phyloP scores from a whole-genome alignment of 345 rosid genomes.

The Citrus unshiu region DNA sequence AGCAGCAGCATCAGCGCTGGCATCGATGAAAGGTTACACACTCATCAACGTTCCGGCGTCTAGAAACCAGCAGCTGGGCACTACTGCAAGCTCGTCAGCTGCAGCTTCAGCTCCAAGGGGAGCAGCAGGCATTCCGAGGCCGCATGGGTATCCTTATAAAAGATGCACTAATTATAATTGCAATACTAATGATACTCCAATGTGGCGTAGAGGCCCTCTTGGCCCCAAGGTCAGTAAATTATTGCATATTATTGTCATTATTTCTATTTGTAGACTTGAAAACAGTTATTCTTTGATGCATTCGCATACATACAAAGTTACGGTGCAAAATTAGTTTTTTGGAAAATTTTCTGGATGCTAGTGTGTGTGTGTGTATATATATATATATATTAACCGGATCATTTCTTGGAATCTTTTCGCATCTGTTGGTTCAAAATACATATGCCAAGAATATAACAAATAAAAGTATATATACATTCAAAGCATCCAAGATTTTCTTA shows the following conservation, averaged over 20 bases:
- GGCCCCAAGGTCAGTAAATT: slow-evolving; percentile 31
- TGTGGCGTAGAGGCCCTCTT: slow-evolving; percentile 47
- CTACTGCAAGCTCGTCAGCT: background rate
- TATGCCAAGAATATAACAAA: too few species aligned
- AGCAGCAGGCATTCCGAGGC: background rate
- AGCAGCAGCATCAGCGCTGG: background rate
- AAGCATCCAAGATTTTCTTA: too few species aligned
- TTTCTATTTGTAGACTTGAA: background rate
- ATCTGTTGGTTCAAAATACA: too few species aligned
- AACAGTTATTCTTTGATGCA: background rate
- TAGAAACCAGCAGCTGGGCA: background rate
- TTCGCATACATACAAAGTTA: too few species aligned
- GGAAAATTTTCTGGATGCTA: too few species aligned
- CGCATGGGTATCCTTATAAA: background rate
- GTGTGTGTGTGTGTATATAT: background rate
- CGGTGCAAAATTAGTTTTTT: too few species aligned
- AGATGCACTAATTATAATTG: slow-evolving; percentile 32
- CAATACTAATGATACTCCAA: slow-evolving; percentile 30
- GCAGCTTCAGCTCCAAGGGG: background rate
- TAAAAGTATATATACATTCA: too few species aligned
- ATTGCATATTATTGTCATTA: background rate
- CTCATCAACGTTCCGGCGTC: background rate
- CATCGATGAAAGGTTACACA: background rate
- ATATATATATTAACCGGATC: too few species aligned
- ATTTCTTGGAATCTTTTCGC: too few species aligned